Conservation (phyloP, 306 rosid species). For the Pyrus bretschneideri region DNA sequence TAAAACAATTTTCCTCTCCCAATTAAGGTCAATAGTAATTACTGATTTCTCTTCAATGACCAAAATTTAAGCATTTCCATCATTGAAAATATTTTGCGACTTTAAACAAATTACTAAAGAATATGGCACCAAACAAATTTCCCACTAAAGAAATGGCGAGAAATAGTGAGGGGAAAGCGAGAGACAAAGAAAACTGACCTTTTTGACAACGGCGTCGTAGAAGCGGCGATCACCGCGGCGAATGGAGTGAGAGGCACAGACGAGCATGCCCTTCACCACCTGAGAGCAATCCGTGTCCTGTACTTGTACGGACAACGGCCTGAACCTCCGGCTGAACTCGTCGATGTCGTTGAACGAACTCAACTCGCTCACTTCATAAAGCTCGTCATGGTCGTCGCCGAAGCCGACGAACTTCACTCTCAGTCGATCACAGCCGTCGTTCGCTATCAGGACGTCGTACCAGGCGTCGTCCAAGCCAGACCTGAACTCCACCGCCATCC, state of each 20-base stretch:
- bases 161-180: neutral
- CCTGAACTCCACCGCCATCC: constrained; percentile 24
- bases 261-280: constrained; percentile 7
- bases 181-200: constrained; percentile 3
- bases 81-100: too few species aligned
- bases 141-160: neutral
- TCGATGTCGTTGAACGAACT: constrained; percentile 13
- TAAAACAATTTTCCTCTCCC: too few species aligned
- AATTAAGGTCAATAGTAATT: too few species aligned
- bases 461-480: constrained; percentile 31
- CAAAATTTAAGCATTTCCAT: too few species aligned
- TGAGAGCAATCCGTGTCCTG: constrained; percentile 37
- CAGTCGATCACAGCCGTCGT: constrained; percentile 15
- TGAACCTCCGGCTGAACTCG: constrained; percentile 25
- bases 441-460: constrained; percentile 21
- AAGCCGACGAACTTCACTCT: constrained; percentile 25
- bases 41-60: too few species aligned
- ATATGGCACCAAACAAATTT: neutral
- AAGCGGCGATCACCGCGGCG: constrained; percentile 31
- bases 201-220: constrained; percentile 36
- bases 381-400: constrained; percentile 4
- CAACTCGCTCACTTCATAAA: neutral
- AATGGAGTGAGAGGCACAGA: constrained; percentile 30
- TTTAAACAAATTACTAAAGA: too few species aligned
- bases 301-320: constrained; percentile 31